Evolutionary conservation across 2,329 filamentous ascomycete genomes (phyloP).

Genomic region (Dendrostoma leiphaemia): DNA sequence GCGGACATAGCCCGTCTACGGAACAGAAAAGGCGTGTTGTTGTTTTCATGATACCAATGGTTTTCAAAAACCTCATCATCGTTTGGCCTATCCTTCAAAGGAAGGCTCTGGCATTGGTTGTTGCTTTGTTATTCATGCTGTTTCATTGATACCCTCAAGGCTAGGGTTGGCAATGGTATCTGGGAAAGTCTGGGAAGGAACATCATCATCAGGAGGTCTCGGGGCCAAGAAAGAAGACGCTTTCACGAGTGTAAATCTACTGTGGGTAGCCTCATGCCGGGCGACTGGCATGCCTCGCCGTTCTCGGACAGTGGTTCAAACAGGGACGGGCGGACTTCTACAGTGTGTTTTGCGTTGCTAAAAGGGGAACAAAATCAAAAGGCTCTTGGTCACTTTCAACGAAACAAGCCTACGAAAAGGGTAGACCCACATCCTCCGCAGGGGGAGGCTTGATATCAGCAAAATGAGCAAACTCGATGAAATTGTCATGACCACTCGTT

Average conservation of each 20-base stretch:
- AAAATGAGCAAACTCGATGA: constrained; percentile 14
- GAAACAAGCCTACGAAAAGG: constrained; percentile 1
- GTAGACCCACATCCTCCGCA: constrained; percentile 2
- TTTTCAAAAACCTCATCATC: constrained; percentile 12
- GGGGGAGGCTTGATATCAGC: constrained; percentile 6
- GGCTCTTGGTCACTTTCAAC: background rate
- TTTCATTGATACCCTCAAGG: constrained; percentile 13
- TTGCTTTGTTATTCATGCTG: too few species aligned
- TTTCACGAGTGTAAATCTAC: constrained; percentile 4
- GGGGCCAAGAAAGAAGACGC: background rate
- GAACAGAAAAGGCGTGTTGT: background rate
- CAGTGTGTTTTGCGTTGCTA: background rate
- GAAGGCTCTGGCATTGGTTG: constrained; percentile 1
- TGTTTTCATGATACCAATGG: constrained; percentile 17
- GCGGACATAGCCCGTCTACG: background rate
- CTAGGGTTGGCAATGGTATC: constrained; percentile 5
- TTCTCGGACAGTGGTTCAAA: background rate
- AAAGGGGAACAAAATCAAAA: background rate
- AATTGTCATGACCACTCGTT: background rate
- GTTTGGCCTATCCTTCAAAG: background rate
- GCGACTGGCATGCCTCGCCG: constrained; percentile 10
- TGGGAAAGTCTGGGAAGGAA: background rate
- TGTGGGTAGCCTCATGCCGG: background rate
- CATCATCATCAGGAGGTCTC: constrained; percentile 5
- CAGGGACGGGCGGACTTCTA: background rate